A percentile compares a stretch with the other conserved stretches of the same genome.
Evolutionary conservation across 169 alveolate species (phyloP).

Genomic region (Cystoisospora suis): DNA sequence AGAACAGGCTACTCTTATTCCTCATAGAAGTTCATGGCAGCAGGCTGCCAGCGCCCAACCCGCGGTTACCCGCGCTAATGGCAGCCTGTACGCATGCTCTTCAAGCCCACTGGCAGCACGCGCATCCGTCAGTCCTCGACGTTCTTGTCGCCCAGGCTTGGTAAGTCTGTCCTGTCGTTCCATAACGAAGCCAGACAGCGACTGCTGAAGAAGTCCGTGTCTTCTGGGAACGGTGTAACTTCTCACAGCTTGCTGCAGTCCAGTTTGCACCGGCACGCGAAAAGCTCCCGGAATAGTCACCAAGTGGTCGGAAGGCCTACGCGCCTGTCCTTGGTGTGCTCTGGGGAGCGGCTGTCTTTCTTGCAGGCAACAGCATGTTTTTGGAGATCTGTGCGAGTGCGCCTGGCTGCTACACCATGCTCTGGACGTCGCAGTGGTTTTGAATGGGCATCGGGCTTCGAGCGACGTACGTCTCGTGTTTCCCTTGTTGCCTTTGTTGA

Average conservation of each 20-base stretch:
- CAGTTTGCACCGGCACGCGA: too few species aligned
- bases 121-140: slow-evolving; percentile 47
- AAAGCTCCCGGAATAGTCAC: too few species aligned
- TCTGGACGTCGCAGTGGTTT: neutral
- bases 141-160: slow-evolving; percentile 52
- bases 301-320: too few species aligned
- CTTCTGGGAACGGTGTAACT: too few species aligned
- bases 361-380: slow-evolving; percentile 3
- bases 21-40: slow-evolving; percentile 49
- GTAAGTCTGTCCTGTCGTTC: slow-evolving; percentile 1
- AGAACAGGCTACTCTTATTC: slow-evolving; percentile 31
- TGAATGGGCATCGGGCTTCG: neutral
- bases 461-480: neutral
- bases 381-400: neutral
- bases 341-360: too few species aligned
- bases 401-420: neutral
- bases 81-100: slow-evolving; percentile 28
- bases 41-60: slow-evolving; percentile 49
- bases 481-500: neutral
- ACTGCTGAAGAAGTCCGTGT: too few species aligned
- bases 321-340: too few species aligned
- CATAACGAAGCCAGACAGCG: too few species aligned
- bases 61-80: slow-evolving; percentile 29
- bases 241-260: too few species aligned
- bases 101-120: slow-evolving; percentile 54